A percentile compares a stretch with the other conserved stretches of the same genome.
Evolutionary conservation across 148 eudicot species (phyloP).

Genomic region (Diospyros kaki): DNA sequence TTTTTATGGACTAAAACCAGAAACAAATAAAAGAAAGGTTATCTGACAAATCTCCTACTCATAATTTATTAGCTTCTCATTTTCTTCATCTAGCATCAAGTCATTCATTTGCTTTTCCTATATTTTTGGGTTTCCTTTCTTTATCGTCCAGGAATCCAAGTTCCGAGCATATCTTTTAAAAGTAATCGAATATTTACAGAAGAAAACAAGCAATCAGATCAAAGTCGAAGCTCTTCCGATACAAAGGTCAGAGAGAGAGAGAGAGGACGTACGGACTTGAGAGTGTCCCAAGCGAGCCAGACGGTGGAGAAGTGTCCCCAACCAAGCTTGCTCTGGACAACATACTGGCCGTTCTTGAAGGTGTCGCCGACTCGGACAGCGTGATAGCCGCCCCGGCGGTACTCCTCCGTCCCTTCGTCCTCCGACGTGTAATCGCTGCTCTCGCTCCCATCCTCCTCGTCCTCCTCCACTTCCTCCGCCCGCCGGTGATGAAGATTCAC

Average conservation of each 20-base stretch:
- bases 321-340: conserved; percentile 36
- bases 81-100: too few relatives aligned
- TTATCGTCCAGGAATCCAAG: too few relatives aligned
- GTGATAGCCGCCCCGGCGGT: conserved; percentile 21
- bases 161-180: too few relatives aligned
- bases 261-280: conserved; percentile 17
- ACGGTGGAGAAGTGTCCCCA: conserved; percentile 40
- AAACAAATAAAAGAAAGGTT: too few relatives aligned
- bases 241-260: background rate
- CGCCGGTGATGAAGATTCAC: background rate
- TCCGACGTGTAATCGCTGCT: conserved; percentile 35
- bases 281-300: conserved; percentile 38
- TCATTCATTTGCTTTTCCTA: too few relatives aligned
- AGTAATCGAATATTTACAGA: background rate
- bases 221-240: background rate
- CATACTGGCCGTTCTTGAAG: conserved; percentile 17
- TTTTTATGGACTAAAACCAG: too few relatives aligned
- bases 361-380: conserved; percentile 17
- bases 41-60: too few relatives aligned
- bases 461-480: conserved; percentile 9
- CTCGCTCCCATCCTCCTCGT: conserved; percentile 18
- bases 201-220: background rate
- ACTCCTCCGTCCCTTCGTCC: conserved; percentile 27
- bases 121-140: too few relatives aligned
- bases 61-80: too few relatives aligned